Base-by-base conservation (phyloP, 2,329 filamentous ascomycete species). In the Ophiostoma sp. region DNA sequence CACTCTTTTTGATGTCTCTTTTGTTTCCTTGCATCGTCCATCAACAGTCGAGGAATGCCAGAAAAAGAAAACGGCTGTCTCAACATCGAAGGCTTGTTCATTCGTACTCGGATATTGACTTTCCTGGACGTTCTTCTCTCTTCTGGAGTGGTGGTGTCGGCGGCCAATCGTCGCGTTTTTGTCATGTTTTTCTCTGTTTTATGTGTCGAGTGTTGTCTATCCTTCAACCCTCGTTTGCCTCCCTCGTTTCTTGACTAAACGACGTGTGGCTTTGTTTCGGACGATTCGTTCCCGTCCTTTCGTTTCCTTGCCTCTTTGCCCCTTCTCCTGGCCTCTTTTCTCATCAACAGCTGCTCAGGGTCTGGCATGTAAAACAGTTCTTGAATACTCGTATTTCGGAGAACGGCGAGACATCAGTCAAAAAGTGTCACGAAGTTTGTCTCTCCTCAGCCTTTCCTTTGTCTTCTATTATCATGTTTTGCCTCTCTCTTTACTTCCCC, bases 181-280 rank as follows among this genome's bases (percentile, higher is more conserved):
- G 15, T 36, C 31, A 39, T 36, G 17, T 42, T 42, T 33, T 39
- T 3, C 33, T 39, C n/a, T 25, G 59, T 25, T 64, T 17, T 1
- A 25, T 17, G 5, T 22, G 33, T 63, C n/a, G 22, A 25, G 36
- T 39, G 36, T 11, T 63, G 19, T 42, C 6, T 19, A 42, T 12
- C 59, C 19, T 25, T 22, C 57, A 3, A 12, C 25, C 9, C 17
- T 50, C 22, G 9, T 31, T 50, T 68, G 63, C 39, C 63, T 68
- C 64, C 64, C 12, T 68, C 64, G 28, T 68, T 68, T 68, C 42
- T n/a, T 50, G 17, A 11, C n/a, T 22, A 7, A 45, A 39, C n/a
- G 36, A 1, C 61, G n/a, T 42, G 33, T 64, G 59, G 33, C 66
- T 57, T 52, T 71, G 69, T 52, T 66, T 72, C 69, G 69, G 69